Evolutionary conservation across 345 rosid species (phyloP).

Genomic region (Toxicodendron radicans): DNA sequence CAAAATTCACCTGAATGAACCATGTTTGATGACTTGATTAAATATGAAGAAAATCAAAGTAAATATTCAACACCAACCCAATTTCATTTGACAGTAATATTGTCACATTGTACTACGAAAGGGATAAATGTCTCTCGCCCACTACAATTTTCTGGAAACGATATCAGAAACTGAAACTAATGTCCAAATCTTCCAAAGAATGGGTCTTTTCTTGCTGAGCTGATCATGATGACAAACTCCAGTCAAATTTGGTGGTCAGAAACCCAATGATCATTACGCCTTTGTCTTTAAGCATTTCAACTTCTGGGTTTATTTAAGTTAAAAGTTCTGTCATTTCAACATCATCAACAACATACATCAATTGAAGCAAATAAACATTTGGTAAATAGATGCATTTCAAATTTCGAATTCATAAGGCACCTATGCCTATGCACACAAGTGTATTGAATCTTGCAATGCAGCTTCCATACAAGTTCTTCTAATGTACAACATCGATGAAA

Average conservation of each 20-base stretch:
- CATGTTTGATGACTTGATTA: background rate
- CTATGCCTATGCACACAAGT: background rate
- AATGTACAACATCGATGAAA: background rate
- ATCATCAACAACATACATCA: no score
- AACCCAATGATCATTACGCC: background rate
- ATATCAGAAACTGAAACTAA: background rate
- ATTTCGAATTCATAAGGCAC: no score
- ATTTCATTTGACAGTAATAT: background rate
- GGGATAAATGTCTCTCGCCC: background rate
- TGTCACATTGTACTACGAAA: background rate
- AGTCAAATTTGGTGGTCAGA: background rate
- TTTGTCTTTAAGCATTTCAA: background rate
- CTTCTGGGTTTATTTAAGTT: no score
- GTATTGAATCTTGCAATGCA: background rate
- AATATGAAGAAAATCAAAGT: no score
- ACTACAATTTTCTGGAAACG: no score
- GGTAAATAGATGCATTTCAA: no score
- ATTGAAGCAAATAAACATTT: no score
- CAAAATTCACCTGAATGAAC: background rate
- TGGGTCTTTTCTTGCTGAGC: background rate
- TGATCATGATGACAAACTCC: background rate
- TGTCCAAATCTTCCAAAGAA: background rate
- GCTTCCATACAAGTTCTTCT: background rate
- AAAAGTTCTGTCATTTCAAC: no score
- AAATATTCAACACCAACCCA: background rate